Conservation (phyloP, 495 filamentous ascomycete genomes). For the Tuber indicum region DNA sequence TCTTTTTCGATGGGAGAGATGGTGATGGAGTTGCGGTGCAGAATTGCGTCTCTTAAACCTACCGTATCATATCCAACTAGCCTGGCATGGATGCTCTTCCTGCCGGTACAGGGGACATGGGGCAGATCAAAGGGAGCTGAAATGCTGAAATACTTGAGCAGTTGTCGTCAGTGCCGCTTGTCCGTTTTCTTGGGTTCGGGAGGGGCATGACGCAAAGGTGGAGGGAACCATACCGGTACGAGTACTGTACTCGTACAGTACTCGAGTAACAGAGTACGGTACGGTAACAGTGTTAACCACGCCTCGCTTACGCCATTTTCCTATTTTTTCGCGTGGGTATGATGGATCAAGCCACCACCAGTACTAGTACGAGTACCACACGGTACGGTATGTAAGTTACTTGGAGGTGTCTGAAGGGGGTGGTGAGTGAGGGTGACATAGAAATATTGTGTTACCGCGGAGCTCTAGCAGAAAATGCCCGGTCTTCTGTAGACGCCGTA, state of each 20-base stretch:
- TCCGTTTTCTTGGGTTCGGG: slow-evolving; percentile 22
- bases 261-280: no score
- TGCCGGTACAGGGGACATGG: slow-evolving; percentile 4
- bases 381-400: neutral
- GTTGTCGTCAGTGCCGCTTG: slow-evolving; percentile 23
- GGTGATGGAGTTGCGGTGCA: neutral
- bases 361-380: neutral
- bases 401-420: neutral
- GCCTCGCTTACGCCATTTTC: neutral
- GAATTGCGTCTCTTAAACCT: neutral
- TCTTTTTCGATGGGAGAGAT: neutral
- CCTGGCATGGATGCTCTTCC: neutral
- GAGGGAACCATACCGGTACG: neutral
- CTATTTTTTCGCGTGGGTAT: slow-evolving; percentile 22
- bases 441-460: neutral
- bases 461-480: neutral
- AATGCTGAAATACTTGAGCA: slow-evolving; percentile 18
- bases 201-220: slow-evolving; percentile 35
- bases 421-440: neutral
- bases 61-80: no score
- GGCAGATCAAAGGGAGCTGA: neutral
- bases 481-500: neutral
- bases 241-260: no score
- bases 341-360: neutral
- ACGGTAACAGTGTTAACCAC: neutral